Evolutionary conservation across 2,329 filamentous ascomycete genomes (phyloP).

Genomic region (Rugonectria rugulosa): DNA sequence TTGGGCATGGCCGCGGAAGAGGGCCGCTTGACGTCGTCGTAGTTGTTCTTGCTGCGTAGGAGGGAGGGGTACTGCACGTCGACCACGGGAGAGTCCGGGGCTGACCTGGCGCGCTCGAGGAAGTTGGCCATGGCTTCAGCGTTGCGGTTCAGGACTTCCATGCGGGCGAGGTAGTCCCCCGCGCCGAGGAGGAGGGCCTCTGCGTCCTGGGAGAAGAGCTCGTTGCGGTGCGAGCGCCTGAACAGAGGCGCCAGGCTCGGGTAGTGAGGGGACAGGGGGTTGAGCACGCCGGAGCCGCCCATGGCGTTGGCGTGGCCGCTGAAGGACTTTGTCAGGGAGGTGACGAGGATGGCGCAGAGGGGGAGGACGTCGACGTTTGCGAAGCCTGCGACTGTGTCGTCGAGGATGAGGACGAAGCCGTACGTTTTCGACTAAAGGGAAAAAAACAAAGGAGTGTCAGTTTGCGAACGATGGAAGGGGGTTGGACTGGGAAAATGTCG

Average conservation of each 20-base stretch:
- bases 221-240: slow-evolving; percentile 48
- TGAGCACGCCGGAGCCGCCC: slow-evolving; percentile 59
- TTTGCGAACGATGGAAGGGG: not conserved
- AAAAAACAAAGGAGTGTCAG: not conserved
- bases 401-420: slow-evolving; percentile 54
- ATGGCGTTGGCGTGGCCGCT: slow-evolving; percentile 64
- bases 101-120: slow-evolving; percentile 42
- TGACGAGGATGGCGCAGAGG: slow-evolving; percentile 58
- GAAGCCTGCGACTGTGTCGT: slow-evolving; percentile 58
- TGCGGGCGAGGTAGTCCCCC: slow-evolving; percentile 51
- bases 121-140: slow-evolving; percentile 51
- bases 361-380: slow-evolving; percentile 59
- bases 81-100: slow-evolving; percentile 46
- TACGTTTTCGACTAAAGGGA: slow-evolving; percentile 48
- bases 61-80: slow-evolving; percentile 55
- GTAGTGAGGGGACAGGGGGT: slow-evolving; percentile 54
- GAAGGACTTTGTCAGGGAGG: slow-evolving; percentile 66
- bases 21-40: slow-evolving; percentile 47
- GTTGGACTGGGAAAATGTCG: slow-evolving; percentile 23
- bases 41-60: slow-evolving; percentile 41
- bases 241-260: slow-evolving; percentile 42
- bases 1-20: slow-evolving; percentile 52
- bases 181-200: slow-evolving; percentile 54
- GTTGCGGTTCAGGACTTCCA: slow-evolving; percentile 51
- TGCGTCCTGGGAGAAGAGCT: slow-evolving; percentile 57